These are phyloP conservation scores for Colletotrichum tropicicola DNA, from an alignment of 2,329 filamentous ascomycete species.

Conservation along the genomic window DNA sequence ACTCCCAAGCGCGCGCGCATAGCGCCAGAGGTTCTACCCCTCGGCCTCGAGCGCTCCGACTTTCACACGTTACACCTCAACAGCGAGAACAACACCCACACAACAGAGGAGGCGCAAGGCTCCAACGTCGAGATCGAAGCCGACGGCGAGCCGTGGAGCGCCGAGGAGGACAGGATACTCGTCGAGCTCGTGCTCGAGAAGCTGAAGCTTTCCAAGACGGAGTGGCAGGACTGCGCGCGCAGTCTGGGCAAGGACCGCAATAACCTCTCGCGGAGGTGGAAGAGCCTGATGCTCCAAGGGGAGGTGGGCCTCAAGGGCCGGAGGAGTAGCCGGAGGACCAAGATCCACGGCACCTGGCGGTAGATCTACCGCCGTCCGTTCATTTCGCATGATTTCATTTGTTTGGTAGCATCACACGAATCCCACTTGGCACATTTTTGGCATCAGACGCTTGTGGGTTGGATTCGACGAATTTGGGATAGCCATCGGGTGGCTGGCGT, in stretches of 20 bases:
- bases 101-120: conserved; percentile 33
- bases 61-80: conserved; percentile 60
- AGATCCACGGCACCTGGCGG: conserved; percentile 65
- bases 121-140: conserved; percentile 53
- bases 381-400: not conserved
- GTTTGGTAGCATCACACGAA: not conserved
- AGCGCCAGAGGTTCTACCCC: conserved; percentile 67
- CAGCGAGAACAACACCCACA: conserved; percentile 38
- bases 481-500: not conserved
- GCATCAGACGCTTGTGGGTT: not conserved
- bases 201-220: conserved; percentile 68
- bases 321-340: conserved; percentile 52
- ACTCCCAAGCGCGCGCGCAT: conserved; percentile 70
- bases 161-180: conserved; percentile 70
- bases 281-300: conserved; percentile 66
- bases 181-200: conserved; percentile 76
- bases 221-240: conserved; percentile 74
- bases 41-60: conserved; percentile 66
- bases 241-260: conserved; percentile 68
- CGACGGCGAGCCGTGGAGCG: conserved; percentile 64
- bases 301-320: conserved; percentile 66
- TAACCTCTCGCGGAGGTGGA: conserved; percentile 68
- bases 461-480: not conserved
- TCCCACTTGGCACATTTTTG: not conserved
- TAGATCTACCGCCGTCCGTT: conserved; percentile 34